phyloP scores from a whole-genome alignment of 2,329 filamentous ascomycete species.

The Penicillium sp. region DNA sequence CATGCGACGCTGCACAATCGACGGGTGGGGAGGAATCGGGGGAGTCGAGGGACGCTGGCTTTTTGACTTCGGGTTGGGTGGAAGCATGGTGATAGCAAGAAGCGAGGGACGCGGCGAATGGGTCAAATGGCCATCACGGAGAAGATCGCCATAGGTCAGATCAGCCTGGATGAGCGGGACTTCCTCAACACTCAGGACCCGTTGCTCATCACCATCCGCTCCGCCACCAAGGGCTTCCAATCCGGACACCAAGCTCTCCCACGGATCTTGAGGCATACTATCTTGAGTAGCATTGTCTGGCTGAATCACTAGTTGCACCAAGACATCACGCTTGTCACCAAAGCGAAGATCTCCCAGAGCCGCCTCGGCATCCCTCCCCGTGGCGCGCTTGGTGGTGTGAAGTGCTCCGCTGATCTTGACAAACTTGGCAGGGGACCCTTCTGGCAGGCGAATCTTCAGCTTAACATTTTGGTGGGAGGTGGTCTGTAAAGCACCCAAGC shows the following conservation, averaged over 20 bases:
- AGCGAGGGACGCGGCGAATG: constrained; percentile 86
- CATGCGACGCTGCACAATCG: constrained; percentile 94
- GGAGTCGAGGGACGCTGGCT: constrained; percentile 54
- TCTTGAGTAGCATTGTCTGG: constrained; percentile 80
- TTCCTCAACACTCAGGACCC: constrained; percentile 82
- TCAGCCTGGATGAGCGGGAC: constrained; percentile 93
- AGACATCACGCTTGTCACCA: constrained; percentile 88
- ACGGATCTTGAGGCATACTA: constrained; percentile 82
- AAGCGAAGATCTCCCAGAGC: constrained; percentile 87
- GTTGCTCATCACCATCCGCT: constrained; percentile 76
- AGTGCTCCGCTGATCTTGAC: constrained; percentile 96
- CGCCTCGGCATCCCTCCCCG: constrained; percentile 88
- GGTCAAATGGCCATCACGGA: constrained; percentile 77
- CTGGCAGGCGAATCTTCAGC: constrained; percentile 84
- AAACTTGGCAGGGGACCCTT: constrained; percentile 95
- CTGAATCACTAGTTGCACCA: constrained; percentile 88
- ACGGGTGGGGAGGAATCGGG: constrained; percentile 89
- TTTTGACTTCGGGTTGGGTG: constrained; percentile 60
- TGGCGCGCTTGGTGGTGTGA: constrained; percentile 92
- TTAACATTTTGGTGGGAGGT: constrained; percentile 98
- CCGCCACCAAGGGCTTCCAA: constrained; percentile 87
- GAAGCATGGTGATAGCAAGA: constrained; percentile 87
- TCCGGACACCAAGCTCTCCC: constrained; percentile 95
- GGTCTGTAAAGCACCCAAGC: constrained; percentile 82
- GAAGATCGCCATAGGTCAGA: constrained; percentile 84